Percentiles rank a stretch among this genome's conserved stretches.
phyloP scores from a whole-genome alignment of 768 basidiomycete species.

The Hypholoma fasciculare region DNA sequence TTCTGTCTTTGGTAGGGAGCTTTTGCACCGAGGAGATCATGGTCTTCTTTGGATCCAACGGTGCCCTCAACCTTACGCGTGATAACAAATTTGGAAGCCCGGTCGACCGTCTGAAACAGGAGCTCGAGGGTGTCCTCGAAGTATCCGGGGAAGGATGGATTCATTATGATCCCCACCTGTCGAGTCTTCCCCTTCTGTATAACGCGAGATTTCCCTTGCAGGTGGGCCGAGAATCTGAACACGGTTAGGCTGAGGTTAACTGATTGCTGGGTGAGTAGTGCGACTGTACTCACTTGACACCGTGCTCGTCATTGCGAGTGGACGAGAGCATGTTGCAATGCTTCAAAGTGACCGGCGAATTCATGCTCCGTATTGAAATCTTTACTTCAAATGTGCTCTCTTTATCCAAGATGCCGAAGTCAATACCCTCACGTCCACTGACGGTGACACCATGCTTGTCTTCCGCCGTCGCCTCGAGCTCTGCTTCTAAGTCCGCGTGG shows the following conservation, averaged over 20 bases:
- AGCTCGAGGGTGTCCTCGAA: constrained; percentile 51
- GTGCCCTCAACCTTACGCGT: constrained; percentile 44
- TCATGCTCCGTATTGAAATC: constrained; percentile 25
- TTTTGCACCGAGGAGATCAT: constrained; percentile 44
- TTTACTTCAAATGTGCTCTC: constrained; percentile 26
- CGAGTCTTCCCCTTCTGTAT: constrained; percentile 24
- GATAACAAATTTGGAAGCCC: constrained; percentile 43
- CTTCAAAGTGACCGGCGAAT: constrained; percentile 20
- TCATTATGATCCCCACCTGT: constrained; percentile 30
- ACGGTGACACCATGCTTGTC: constrained; percentile 51
- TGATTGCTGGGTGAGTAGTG: too few species aligned
- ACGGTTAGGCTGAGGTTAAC: not conserved
- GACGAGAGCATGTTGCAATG: constrained; percentile 22
- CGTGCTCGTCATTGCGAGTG: not conserved
- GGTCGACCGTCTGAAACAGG: constrained; percentile 36
- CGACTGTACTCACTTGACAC: constrained; percentile 20
- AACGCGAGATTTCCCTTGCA: constrained; percentile 29
- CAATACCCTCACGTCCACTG: constrained; percentile 34
- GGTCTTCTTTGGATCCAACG: constrained; percentile 49
- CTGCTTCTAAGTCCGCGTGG: constrained; percentile 27
- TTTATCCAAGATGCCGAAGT: constrained; percentile 47
- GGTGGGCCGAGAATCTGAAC: constrained; percentile 30
- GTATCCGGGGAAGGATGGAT: constrained; percentile 38
- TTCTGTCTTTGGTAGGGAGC: constrained; percentile 39
- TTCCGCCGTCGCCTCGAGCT: constrained; percentile 39